A percentile compares a stretch with the other conserved stretches of the same genome.
Conservation (phyloP, 305 asterid species). For the Striga hermonthica region DNA sequence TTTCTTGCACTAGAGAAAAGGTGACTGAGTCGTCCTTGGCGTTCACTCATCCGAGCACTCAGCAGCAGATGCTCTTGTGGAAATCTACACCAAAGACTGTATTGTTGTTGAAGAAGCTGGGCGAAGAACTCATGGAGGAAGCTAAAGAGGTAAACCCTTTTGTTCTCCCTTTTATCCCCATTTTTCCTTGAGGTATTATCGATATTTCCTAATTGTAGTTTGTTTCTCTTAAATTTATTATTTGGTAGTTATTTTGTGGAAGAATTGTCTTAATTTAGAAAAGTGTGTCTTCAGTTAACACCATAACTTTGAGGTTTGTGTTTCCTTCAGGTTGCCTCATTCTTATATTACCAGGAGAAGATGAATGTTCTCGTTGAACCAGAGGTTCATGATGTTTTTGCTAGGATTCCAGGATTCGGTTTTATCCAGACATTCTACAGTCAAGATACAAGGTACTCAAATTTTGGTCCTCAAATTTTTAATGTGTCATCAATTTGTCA, state of each 20-base stretch:
- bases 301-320: slow-evolving; percentile 27
- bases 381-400: slow-evolving; percentile 91
- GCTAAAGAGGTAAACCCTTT: slow-evolving; percentile 74
- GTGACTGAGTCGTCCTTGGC: slow-evolving; percentile 98
- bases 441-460: slow-evolving; percentile 92
- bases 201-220: not conserved
- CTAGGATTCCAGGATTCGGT: slow-evolving; percentile 97
- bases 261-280: slow-evolving; percentile 13
- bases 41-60: slow-evolving; percentile 97
- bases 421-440: slow-evolving; percentile 96
- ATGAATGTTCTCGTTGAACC: slow-evolving; percentile 98
- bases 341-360: slow-evolving; percentile 83
- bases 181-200: no score
- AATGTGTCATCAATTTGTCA: not conserved
- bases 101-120: slow-evolving; percentile 84
- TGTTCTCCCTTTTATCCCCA: slow-evolving; percentile 2
- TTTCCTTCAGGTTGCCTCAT: slow-evolving; percentile 75
- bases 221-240: slow-evolving; percentile 13
- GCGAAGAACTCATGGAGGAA: slow-evolving; percentile 92
- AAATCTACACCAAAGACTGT: slow-evolving; percentile 94
- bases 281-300: slow-evolving; percentile 13
- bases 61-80: slow-evolving; percentile 99
- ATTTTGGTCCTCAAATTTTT: slow-evolving; percentile 21
- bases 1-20: slow-evolving; percentile 90
- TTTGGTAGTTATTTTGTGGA: slow-evolving; percentile 10